phyloP scores from a whole-genome alignment of 2,329 filamentous ascomycete genomes.

The Paraconiothyrium brasiliense region DNA sequence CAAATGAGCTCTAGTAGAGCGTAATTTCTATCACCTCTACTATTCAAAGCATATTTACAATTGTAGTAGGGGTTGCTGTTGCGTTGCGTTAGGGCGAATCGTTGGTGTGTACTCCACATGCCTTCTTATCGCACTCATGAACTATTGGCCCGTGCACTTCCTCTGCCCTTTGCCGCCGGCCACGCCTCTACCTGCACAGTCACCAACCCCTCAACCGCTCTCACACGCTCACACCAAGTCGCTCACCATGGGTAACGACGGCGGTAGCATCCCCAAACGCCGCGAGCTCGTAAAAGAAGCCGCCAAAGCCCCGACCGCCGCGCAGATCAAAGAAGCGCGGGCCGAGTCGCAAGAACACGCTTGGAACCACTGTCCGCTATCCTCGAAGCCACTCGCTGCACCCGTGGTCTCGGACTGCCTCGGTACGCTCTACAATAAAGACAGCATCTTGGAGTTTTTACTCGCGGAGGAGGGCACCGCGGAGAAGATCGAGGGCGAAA shows the following conservation, averaged over 20 bases:
- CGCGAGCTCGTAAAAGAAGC: constrained; percentile 96
- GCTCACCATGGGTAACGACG: constrained; percentile 88
- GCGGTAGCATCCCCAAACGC: constrained; percentile 92
- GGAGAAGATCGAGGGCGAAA: constrained; percentile 63
- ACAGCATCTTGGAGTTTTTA: constrained; percentile 79
- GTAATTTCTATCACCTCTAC: too few species aligned
- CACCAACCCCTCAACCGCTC: constrained; percentile 14
- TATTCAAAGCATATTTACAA: too few species aligned
- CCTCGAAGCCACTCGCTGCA: constrained; percentile 74
- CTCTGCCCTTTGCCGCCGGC: neutral
- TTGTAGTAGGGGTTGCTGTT: too few species aligned
- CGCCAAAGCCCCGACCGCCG: constrained; percentile 80
- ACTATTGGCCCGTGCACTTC: constrained; percentile 3
- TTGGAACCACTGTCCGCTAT: constrained; percentile 90
- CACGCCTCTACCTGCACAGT: neutral
- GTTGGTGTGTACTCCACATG: neutral
- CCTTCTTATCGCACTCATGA: neutral
- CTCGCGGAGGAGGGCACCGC: constrained; percentile 65
- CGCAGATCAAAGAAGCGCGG: constrained; percentile 87
- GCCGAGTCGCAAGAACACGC: constrained; percentile 85
- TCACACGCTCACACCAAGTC: constrained; percentile 11
- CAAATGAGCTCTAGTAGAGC: too few species aligned
- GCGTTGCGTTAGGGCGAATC: too few species aligned
- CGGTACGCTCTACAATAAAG: constrained; percentile 94
- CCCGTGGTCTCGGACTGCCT: constrained; percentile 85